These are phyloP conservation scores for Pseudocercospora pini-densiflorae DNA, from an alignment of 2,329 filamentous ascomycete genomes.

Conservation along the genomic window DNA sequence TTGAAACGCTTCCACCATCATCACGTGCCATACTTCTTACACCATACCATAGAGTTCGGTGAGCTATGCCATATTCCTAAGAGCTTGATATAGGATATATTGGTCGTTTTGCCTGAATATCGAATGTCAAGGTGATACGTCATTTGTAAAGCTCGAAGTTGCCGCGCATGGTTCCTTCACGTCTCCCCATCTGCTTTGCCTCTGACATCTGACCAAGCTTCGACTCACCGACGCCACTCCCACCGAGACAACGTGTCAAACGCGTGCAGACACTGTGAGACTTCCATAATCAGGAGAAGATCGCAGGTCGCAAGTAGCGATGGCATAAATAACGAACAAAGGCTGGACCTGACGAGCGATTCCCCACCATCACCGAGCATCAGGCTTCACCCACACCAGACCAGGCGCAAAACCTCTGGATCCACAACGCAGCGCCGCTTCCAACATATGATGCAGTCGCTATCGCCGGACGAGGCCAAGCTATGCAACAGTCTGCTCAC, in stretches of 20 bases:
- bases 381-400: background rate
- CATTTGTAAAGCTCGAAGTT: background rate
- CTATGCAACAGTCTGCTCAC: conserved; percentile 82
- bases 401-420: background rate
- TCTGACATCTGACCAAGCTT: background rate
- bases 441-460: conserved; percentile 20
- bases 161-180: background rate
- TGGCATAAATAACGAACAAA: background rate
- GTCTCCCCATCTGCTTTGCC: no score
- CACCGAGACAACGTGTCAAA: background rate
- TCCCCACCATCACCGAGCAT: background rate
- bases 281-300: background rate
- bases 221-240: background rate
- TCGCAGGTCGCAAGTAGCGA: background rate
- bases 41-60: background rate
- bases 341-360: background rate
- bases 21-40: background rate
- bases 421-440: background rate
- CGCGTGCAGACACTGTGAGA: background rate
- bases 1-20: background rate
- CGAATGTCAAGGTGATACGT: background rate
- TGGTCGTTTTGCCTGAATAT: background rate
- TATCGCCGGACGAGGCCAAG: conserved; percentile 68
- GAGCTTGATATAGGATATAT: background rate
- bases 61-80: background rate